Evolutionary conservation across 2,329 filamentous ascomycete species (phyloP).

Genomic region (Fusarium verrucosum): DNA sequence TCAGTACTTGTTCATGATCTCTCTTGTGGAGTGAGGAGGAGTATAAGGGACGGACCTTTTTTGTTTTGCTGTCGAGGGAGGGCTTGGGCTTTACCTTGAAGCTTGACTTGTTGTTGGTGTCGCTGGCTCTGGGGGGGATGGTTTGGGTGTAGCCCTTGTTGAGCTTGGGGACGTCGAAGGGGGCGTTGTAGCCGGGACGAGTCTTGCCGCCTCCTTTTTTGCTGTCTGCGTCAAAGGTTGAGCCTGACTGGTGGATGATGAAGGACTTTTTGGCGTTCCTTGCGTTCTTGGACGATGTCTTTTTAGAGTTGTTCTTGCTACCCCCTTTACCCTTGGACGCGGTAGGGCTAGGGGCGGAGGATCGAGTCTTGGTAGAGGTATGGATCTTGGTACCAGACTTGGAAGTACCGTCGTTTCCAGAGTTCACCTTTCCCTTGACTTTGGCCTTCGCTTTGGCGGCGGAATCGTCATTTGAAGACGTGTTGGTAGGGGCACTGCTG

Average conservation of each 20-base stretch:
- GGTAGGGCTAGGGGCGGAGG: too few species aligned
- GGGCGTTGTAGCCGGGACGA: neutral
- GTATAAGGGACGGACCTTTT: conserved; percentile 7
- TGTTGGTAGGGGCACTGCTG: neutral
- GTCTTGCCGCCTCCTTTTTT: conserved; percentile 16
- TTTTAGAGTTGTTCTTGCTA: neutral
- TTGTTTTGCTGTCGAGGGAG: neutral
- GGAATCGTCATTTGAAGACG: neutral
- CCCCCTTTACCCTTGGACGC: too few species aligned
- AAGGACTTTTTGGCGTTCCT: neutral
- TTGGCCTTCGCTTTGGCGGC: neutral
- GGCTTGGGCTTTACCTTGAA: conserved; percentile 4
- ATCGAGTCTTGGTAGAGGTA: neutral
- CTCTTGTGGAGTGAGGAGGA: conserved; percentile 4
- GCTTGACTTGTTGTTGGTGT: neutral
- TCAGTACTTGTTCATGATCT: neutral
- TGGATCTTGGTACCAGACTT: neutral
- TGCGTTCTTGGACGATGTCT: neutral
- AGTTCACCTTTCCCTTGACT: neutral
- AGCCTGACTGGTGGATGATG: neutral
- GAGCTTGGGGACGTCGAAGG: conserved; percentile 2
- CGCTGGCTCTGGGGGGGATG: neutral
- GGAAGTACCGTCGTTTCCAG: neutral
- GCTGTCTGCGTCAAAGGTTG: conserved; percentile 10
- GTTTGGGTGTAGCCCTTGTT: conserved; percentile 15